Base-by-base conservation (phyloP, 495 filamentous ascomycete species). In the Delitschia confertaspora region DNA sequence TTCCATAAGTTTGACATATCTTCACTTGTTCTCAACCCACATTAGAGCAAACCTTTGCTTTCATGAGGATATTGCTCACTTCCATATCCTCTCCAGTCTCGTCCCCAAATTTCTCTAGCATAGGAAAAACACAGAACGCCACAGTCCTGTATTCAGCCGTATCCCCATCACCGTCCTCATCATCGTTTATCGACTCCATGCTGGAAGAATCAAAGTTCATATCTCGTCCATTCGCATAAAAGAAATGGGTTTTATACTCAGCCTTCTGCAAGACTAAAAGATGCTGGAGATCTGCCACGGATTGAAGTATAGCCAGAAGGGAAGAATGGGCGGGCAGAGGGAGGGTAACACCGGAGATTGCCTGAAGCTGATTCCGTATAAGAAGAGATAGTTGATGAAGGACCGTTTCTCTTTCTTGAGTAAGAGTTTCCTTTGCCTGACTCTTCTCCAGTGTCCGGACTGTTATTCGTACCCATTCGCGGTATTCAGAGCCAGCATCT, bases 61-160 rank as follows among this genome's bases (percentile, higher is more conserved):
- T 58, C 29, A 61, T 27, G 11, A 64, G 38, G 11, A 61, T 44
- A 27, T 60, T 61, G 0, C 48, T 36, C 2, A 60, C 25, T 6
- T 58, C 41, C 10, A 44, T n/a, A 13, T 55, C 51, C 13, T 57
- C 54, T 11, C 59, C 59, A n/a, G 25, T 30, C 33, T 60, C 59
- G 26, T 64, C 45, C 7, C 59, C 57, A 24, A 57, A 51, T 36
- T 64, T 64, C 25, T 56, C 51, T 3, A 64, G 25, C 6, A 37
- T 45, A 4, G 61, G 61, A 47, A 60, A 64, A 6, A 57, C 59
- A 21, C 56, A 58, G 25, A 54, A 59, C 11, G 25, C 17, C 17
- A 61, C 39, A 19, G 14, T 32, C 3, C 45, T 33, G 2, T 49
- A 45, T 16, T 7, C 34, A 10, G 39, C 41, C 1, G 29, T 27